A percentile compares a stretch with the other conserved stretches of the same genome.
phyloP scores from a whole-genome alignment of 768 basidiomycete genomes.

The Auriscalpium vulgare region DNA sequence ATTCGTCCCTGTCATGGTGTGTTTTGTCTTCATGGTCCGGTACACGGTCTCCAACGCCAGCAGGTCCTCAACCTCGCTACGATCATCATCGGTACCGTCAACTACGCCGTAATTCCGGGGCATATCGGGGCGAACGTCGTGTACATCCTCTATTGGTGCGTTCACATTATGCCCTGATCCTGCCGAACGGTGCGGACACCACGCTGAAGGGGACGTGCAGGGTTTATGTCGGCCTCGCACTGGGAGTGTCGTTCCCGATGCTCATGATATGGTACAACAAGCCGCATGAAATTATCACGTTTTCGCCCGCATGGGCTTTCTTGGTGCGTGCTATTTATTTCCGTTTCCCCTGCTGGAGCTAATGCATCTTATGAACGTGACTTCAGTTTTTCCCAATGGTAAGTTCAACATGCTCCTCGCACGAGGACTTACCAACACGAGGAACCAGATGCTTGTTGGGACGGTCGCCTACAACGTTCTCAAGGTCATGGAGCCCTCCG shows the following conservation, averaged over 20 bases:
- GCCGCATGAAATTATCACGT: constrained; percentile 35
- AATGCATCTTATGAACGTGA: background rate
- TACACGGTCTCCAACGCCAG: background rate
- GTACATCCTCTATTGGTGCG: constrained; percentile 38
- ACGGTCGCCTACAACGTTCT: constrained; percentile 39
- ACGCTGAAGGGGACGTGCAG: constrained; percentile 16
- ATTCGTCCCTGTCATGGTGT: constrained; percentile 31
- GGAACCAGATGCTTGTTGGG: constrained; percentile 36
- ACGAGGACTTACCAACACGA: background rate
- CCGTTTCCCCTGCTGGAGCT: background rate
- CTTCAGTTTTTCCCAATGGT: constrained; percentile 28
- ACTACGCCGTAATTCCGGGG: constrained; percentile 33
- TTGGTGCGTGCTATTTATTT: constrained; percentile 23
- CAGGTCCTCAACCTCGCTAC: constrained; percentile 44
- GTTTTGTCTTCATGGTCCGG: background rate
- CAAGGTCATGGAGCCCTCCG: constrained; percentile 27
- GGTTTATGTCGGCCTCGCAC: constrained; percentile 34
- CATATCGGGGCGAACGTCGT: constrained; percentile 28
- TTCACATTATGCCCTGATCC: background rate
- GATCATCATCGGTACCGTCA: constrained; percentile 40
- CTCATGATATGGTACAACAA: constrained; percentile 43
- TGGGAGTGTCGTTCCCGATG: constrained; percentile 37
- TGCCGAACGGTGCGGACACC: background rate
- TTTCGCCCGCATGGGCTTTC: constrained; percentile 30
- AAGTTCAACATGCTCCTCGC: background rate